phyloP scores from a whole-genome alignment of 345 rosid species.

The Triadica sebifera region DNA sequence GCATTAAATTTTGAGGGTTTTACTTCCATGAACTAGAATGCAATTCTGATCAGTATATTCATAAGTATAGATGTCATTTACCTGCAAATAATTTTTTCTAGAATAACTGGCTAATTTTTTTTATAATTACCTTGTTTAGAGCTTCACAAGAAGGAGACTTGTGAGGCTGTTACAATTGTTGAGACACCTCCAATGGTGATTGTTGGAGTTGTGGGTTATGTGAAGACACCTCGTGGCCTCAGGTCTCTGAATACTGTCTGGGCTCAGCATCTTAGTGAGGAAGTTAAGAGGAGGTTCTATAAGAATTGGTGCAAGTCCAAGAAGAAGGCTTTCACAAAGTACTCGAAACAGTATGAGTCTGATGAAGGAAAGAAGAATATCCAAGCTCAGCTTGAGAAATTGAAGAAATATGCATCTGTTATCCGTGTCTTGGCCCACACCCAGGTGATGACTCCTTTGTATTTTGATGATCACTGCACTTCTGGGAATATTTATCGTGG shows the following conservation, averaged over 20 bases:
- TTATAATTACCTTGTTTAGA: constrained; percentile 28
- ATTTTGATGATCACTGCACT: no score
- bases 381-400: constrained; percentile 67
- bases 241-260: constrained; percentile 72
- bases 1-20: no score
- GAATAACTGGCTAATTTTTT: background rate
- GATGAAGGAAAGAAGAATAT: constrained; percentile 71
- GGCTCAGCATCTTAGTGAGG: constrained; percentile 91
- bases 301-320: constrained; percentile 84
- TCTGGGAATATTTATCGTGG: background rate
- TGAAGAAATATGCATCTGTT: constrained; percentile 71
- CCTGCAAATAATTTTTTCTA: background rate
- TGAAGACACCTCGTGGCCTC: constrained; percentile 75
- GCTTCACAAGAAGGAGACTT: constrained; percentile 93
- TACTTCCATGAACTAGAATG: background rate
- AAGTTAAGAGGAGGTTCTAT: constrained; percentile 74
- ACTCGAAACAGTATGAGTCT: constrained; percentile 50
- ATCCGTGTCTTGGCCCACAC: constrained; percentile 85
- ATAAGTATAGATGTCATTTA: background rate
- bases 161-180: constrained; percentile 79
- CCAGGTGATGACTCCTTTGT: constrained; percentile 38
- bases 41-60: background rate
- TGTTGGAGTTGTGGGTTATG: constrained; percentile 82
- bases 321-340: constrained; percentile 83
- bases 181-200: constrained; percentile 84